phyloP scores from a whole-genome alignment of 176 grass and related monocot species.

The Saccharum spontaneum region DNA sequence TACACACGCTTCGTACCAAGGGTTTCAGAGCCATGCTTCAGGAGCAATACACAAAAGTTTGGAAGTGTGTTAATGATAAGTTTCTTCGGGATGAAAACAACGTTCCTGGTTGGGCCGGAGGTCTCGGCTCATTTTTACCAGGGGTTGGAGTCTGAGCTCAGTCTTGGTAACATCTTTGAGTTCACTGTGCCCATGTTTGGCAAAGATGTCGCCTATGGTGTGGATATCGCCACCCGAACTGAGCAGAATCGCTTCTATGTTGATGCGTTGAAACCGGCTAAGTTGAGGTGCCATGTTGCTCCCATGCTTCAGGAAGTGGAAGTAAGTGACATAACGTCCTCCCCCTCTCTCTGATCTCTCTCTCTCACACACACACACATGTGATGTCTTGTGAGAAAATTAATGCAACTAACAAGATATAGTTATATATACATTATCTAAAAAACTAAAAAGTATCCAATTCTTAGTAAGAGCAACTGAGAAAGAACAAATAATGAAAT shows the following conservation, averaged over 20 bases:
- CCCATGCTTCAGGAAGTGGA: conserved; percentile 12
- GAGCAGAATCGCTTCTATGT: not conserved
- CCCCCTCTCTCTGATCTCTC: no score
- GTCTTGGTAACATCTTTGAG: not conserved
- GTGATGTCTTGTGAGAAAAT: no score
- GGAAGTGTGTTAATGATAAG: conserved; percentile 28
- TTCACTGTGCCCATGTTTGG: not conserved
- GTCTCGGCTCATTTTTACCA: not conserved
- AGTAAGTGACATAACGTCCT: not conserved
- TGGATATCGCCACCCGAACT: not conserved
- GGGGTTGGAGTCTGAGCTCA: not conserved
- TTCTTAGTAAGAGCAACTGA: no score
- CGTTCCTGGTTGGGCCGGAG: not conserved
- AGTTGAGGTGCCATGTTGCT: not conserved
- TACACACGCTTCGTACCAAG: not conserved
- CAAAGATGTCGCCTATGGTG: no score
- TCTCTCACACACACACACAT: no score
- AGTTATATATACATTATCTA: no score
- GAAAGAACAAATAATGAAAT: no score
- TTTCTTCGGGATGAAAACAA: not conserved
- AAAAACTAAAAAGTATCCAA: no score
- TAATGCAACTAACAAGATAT: no score
- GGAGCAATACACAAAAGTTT: conserved; percentile 22
- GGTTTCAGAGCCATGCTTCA: conserved; percentile 29
- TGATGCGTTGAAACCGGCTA: not conserved